Evolutionary conservation across 495 filamentous ascomycete genomes (phyloP).

Genomic region (Aspergillus coremiiformis): DNA sequence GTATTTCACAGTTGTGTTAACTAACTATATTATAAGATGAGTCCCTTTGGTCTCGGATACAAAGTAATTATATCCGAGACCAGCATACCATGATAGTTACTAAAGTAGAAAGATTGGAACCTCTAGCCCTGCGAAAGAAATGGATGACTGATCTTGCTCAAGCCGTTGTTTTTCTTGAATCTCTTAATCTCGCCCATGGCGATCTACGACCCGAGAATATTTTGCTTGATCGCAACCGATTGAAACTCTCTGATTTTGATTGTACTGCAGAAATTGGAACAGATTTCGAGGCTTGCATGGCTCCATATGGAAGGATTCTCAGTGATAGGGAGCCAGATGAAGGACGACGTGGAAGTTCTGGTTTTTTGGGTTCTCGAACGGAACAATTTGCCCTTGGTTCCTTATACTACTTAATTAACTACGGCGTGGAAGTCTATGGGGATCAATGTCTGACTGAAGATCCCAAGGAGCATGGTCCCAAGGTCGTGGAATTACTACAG

Average conservation of each 20-base stretch:
- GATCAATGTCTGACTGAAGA: constrained; percentile 27
- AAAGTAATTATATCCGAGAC: constrained; percentile 20
- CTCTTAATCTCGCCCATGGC: constrained; percentile 30
- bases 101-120: constrained; percentile 26
- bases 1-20: background rate
- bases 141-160: constrained; percentile 39
- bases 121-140: constrained; percentile 23
- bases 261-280: constrained; percentile 22
- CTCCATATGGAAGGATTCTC: constrained; percentile 24
- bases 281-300: constrained; percentile 22
- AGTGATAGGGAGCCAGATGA: constrained; percentile 16
- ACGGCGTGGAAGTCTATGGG: constrained; percentile 33
- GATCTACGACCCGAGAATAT: constrained; percentile 28
- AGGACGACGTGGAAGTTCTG: constrained; percentile 20
- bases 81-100: constrained; percentile 21
- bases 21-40: constrained; percentile 11
- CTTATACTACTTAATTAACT: constrained; percentile 32
- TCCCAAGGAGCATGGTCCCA: constrained; percentile 30
- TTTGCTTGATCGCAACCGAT: constrained; percentile 18
- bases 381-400: constrained; percentile 35
- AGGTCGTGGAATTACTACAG: constrained; percentile 28
- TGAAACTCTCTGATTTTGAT: constrained; percentile 27
- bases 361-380: constrained; percentile 26
- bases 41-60: constrained; percentile 20
- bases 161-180: constrained; percentile 33